phyloP scores from a whole-genome alignment of 768 basidiomycete genomes.

The Phanerochaete sordida region DNA sequence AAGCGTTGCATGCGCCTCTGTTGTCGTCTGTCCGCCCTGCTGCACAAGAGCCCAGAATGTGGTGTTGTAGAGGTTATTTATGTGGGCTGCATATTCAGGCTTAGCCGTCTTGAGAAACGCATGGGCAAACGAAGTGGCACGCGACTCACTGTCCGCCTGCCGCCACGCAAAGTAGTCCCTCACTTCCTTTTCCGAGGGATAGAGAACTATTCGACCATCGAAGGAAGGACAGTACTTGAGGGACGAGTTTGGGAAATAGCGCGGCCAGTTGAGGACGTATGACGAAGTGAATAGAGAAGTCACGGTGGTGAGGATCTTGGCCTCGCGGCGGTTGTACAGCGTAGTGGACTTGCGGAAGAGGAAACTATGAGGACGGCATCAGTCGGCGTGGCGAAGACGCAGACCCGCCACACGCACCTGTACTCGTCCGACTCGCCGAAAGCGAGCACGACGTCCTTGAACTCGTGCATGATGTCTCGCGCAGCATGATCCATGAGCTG shows the following conservation, averaged over 20 bases:
- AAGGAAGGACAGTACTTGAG: conserved; percentile 87
- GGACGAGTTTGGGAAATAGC: conserved; percentile 69
- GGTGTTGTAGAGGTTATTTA: conserved; percentile 98
- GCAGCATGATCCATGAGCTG: conserved; percentile 93
- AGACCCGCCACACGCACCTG: conserved; percentile 52
- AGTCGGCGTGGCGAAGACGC: background rate
- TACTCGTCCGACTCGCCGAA: conserved; percentile 99
- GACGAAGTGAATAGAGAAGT: conserved; percentile 88
- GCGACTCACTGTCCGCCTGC: conserved; percentile 86
- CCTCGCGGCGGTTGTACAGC: conserved; percentile 80
- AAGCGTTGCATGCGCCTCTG: conserved; percentile 79
- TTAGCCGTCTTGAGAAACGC: background rate
- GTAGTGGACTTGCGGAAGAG: conserved; percentile 71
- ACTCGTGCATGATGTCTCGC: conserved; percentile 72
- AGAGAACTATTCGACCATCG: conserved; percentile 83
- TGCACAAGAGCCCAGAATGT: conserved; percentile 92
- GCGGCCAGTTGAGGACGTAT: conserved; percentile 84
- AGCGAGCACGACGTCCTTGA: conserved; percentile 78
- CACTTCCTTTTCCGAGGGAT: conserved; percentile 68
- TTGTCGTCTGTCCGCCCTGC: conserved; percentile 71
- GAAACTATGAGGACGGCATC: conserved; percentile 57
- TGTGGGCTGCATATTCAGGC: conserved; percentile 63
- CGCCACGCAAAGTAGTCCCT: conserved; percentile 96
- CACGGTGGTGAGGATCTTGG: conserved; percentile 83
- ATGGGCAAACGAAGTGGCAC: background rate